These are phyloP conservation scores for Biscogniauxia mediterranea DNA, from an alignment of 2,329 filamentous ascomycete genomes.

Conservation along the genomic window DNA sequence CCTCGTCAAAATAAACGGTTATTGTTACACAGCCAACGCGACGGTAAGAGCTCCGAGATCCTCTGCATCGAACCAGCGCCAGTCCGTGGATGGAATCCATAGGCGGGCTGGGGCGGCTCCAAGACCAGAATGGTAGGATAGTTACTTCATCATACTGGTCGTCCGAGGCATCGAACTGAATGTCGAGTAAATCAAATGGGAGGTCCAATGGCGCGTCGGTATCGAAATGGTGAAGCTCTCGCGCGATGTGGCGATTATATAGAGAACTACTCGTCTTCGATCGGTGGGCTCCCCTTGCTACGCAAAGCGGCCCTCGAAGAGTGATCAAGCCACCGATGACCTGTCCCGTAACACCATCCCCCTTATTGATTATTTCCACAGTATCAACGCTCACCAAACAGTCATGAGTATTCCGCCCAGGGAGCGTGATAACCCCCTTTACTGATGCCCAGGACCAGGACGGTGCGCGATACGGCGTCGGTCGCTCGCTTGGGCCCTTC, in stretches of 20 bases:
- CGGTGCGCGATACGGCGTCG: constrained; percentile 17
- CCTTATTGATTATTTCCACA: background rate
- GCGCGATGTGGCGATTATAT: background rate
- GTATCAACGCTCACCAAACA: background rate
- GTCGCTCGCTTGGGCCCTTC: background rate
- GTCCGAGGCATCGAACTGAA: background rate
- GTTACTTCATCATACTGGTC: background rate
- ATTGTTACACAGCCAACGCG: background rate
- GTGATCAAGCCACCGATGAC: background rate
- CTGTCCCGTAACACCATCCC: constrained; percentile 1
- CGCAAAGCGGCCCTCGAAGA: background rate
- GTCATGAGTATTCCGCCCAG: background rate
- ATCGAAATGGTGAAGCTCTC: background rate
- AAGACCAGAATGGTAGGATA: background rate
- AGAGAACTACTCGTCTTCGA: background rate
- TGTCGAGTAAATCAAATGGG: background rate
- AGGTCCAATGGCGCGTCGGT: background rate
- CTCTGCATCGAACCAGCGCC: background rate
- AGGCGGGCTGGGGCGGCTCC: background rate
- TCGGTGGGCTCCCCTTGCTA: background rate
- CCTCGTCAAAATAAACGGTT: background rate
- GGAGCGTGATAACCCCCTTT: constrained; percentile 12
- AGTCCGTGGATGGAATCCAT: background rate
- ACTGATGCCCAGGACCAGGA: constrained; percentile 24
- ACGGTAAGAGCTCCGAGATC: background rate